These are phyloP conservation scores for Alternaria burnsii DNA, from an alignment of 2,329 filamentous ascomycete genomes.

Conservation along the genomic window DNA sequence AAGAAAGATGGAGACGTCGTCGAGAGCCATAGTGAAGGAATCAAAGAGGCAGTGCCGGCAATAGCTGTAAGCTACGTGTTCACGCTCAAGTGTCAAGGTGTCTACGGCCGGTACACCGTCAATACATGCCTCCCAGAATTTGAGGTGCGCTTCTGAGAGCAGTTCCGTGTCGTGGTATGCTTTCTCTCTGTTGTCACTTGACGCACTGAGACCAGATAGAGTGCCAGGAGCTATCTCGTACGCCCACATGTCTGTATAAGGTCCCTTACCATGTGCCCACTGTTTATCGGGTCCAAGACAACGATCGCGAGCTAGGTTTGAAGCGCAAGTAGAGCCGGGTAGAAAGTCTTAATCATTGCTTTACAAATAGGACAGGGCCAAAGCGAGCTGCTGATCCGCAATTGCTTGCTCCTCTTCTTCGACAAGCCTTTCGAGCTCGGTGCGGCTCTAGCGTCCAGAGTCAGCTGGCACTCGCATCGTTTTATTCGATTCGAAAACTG, in stretches of 20 bases:
- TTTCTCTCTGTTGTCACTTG: not conserved
- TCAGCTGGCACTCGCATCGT: not conserved
- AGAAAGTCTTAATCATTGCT: not conserved
- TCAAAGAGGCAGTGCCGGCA: not conserved
- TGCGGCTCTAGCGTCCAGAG: conserved; percentile 11
- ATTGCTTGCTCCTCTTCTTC: conserved; percentile 24
- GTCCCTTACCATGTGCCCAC: not conserved
- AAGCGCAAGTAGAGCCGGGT: conserved; percentile 9
- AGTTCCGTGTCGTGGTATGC: not conserved
- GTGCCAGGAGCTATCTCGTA: not conserved
- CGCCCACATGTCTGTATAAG: not conserved
- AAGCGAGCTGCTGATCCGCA: conserved; percentile 23
- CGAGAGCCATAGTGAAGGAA: conserved; percentile 22
- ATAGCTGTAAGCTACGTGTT: not conserved
- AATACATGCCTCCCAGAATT: not conserved
- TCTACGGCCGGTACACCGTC: not conserved
- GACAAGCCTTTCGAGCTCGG: conserved; percentile 17
- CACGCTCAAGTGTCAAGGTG: not conserved
- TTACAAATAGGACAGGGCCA: conserved; percentile 9
- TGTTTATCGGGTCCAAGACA: not conserved
- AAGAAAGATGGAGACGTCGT: conserved; percentile 31
- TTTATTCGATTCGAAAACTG: not conserved
- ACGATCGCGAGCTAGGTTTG: not conserved
- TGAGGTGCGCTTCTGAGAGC: not conserved
- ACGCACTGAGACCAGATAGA: not conserved